Evolutionary conservation across 225 moss, liverwort and hornwort genomes (phyloP).

Genomic region (Antitrichia curtipendula): DNA sequence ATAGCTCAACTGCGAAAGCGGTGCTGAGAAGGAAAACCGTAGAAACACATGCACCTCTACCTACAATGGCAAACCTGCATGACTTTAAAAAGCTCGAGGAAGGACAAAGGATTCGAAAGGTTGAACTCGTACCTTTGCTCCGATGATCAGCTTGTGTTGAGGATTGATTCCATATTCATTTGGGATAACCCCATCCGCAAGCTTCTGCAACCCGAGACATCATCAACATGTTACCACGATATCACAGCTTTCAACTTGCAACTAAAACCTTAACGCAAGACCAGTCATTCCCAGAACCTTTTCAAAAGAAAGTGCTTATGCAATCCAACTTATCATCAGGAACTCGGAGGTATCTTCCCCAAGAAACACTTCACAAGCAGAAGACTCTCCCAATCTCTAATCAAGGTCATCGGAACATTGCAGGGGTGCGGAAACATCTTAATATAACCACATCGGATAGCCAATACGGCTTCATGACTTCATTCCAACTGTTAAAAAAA

Average conservation of each 20-base stretch:
- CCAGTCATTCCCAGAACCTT: not conserved
- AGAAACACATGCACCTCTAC: not conserved
- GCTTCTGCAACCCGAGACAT: conserved; percentile 40
- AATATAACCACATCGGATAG: not conserved
- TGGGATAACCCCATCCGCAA: conserved; percentile 99
- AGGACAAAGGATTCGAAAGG: not conserved
- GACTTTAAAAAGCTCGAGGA: not conserved
- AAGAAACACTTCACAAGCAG: not conserved
- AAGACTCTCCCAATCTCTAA: not conserved
- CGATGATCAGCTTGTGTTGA: conserved; percentile 84
- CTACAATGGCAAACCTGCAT: not conserved
- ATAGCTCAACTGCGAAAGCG: not conserved
- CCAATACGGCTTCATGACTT: not conserved
- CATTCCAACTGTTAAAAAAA: not conserved
- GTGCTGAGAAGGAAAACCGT: not conserved
- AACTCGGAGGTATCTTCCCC: not conserved
- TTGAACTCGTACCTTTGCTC: conserved; percentile 58
- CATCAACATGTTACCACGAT: not conserved
- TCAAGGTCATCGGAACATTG: not conserved
- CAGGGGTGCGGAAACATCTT: not conserved
- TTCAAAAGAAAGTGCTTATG: not conserved
- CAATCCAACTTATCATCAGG: not conserved
- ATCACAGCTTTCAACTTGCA: not conserved
- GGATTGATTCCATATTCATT: conserved; percentile 99
- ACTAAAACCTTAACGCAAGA: not conserved